Percentiles rank a stretch among this genome's conserved stretches.
Evolutionary conservation across 2,329 filamentous ascomycete species (phyloP).

Genomic region (Ophiostoma sp.): DNA sequence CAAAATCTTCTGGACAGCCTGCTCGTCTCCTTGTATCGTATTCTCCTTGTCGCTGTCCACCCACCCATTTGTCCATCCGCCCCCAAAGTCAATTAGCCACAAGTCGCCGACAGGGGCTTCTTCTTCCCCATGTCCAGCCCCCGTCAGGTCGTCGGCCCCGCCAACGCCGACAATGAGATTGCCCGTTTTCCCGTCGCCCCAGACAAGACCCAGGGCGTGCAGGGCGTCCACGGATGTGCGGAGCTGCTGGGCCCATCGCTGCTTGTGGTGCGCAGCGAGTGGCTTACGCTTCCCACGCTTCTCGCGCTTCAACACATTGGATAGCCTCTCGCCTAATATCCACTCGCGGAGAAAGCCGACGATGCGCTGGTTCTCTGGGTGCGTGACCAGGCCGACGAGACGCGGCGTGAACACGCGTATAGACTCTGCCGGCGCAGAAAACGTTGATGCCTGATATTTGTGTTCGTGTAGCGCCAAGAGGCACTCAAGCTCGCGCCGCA

Average conservation of each 20-base stretch:
- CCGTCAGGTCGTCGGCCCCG: slow-evolving; percentile 6
- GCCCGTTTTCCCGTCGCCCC: slow-evolving; percentile 38
- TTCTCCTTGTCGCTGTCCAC: slow-evolving; percentile 41
- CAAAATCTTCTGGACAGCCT: slow-evolving; percentile 34
- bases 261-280: slow-evolving; percentile 5
- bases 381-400: slow-evolving; percentile 24
- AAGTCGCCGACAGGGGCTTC: slow-evolving; percentile 35
- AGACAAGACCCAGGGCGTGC: slow-evolving; percentile 35
- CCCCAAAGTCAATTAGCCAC: slow-evolving; percentile 45
- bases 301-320: slow-evolving; percentile 1
- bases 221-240: slow-evolving; percentile 34
- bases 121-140: neutral
- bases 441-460: neutral
- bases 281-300: slow-evolving; percentile 12
- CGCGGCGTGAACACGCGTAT: slow-evolving; percentile 19
- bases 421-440: slow-evolving; percentile 9
- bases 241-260: slow-evolving; percentile 32
- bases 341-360: slow-evolving; percentile 25
- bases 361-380: slow-evolving; percentile 12
- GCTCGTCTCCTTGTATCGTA: slow-evolving; percentile 41
- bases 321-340: slow-evolving; percentile 17
- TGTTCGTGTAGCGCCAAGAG: slow-evolving; percentile 13
- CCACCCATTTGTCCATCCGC: slow-evolving; percentile 44
- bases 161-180: slow-evolving; percentile 43
- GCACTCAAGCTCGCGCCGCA: slow-evolving; percentile 11